Evolutionary conservation across 371 early-diverging fungal genomes (phyloP), one percentile per base, ranked within the genome.

Genomic region (Mortierella sp.): DNA sequence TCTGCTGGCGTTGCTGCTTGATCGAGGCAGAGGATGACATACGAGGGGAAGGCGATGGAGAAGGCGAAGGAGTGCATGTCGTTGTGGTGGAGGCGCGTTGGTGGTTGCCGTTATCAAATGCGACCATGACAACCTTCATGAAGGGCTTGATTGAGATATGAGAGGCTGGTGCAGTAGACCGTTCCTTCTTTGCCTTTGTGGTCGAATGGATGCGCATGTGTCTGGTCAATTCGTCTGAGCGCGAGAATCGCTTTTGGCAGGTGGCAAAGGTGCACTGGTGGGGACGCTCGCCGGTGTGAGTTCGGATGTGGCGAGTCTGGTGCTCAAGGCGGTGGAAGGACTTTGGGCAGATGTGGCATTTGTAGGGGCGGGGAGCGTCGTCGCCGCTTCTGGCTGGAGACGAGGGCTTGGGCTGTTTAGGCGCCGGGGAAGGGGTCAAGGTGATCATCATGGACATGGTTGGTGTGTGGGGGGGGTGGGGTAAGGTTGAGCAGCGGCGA

Each of bases 221-320:
- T 41, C 93, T 85, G 46, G 93, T 91, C 47, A 97, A 80, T 81
- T 96, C 95, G 81, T 96, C 97, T 28, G 93, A 92, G 34, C 95
- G 89, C 46, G 94, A 91, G 82, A 96, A 96, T 13, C 91, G 85
- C 80, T 94, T 95, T 53, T 87, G 87, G 76, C 96, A 96, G 47
- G 89, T 89, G n/a, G 85, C 80, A 63, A 86, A 89, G 19, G 87
- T 84, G 82, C 96, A 96, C 61, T 87, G 89, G 80, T 90, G 92
- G 24, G 96, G 95, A 58, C 91, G 93, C 78, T 96, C 96, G 30
- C 95, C 95, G 2, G 96, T 96, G 70, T 96, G 96, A 9, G 94
- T 95, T 67, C 94, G 88, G 72, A 93, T 90, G 79, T 96, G 96
- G 50, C 96, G 88, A 14, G 92, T 91, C 81, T 90, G 90, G 80